Percentiles rank a stretch among this genome's conserved stretches.
Conservation (phyloP, 1,284 basidiomycete species). For the Boletus semigastroideus region DNA sequence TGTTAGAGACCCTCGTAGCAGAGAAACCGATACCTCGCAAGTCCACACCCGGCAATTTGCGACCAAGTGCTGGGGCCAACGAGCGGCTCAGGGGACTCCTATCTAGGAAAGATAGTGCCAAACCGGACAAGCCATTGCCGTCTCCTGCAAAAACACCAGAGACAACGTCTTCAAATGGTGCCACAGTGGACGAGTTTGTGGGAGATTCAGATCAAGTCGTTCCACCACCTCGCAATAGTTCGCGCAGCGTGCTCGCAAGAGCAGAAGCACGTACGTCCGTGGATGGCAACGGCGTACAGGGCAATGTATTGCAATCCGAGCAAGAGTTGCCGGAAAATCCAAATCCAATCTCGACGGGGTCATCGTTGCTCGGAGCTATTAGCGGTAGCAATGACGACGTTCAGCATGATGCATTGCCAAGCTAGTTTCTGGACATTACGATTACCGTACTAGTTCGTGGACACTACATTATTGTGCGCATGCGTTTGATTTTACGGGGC, state of each 20-base stretch:
- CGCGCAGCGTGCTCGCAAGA: slow-evolving; percentile 11
- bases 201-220: slow-evolving; percentile 19
- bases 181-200: slow-evolving; percentile 9
- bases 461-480: background rate
- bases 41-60: slow-evolving; percentile 25
- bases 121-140: slow-evolving; percentile 32
- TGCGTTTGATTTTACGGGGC: slow-evolving; percentile 10
- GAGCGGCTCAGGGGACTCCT: slow-evolving; percentile 35
- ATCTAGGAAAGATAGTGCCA: slow-evolving; percentile 29
- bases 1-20: slow-evolving; percentile 79
- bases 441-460: slow-evolving; percentile 14
- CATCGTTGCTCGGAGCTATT: slow-evolving; percentile 1
- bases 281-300: slow-evolving; percentile 8
- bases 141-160: slow-evolving; percentile 27
- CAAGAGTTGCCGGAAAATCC: slow-evolving; percentile 7
- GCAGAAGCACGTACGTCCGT: slow-evolving; percentile 5
- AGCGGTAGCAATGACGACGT: slow-evolving; percentile 13
- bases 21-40: slow-evolving; percentile 60
- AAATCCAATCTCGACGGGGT: slow-evolving; percentile 8
- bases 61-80: slow-evolving; percentile 26
- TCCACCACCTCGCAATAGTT: slow-evolving; percentile 19
- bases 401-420: slow-evolving; percentile 3
- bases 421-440: slow-evolving; percentile 12
- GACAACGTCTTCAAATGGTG: slow-evolving; percentile 7
- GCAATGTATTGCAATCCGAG: slow-evolving; percentile 3